Base-by-base conservation (phyloP, 345 rosid genomes). In the Mallotus nudiflorus region DNA sequence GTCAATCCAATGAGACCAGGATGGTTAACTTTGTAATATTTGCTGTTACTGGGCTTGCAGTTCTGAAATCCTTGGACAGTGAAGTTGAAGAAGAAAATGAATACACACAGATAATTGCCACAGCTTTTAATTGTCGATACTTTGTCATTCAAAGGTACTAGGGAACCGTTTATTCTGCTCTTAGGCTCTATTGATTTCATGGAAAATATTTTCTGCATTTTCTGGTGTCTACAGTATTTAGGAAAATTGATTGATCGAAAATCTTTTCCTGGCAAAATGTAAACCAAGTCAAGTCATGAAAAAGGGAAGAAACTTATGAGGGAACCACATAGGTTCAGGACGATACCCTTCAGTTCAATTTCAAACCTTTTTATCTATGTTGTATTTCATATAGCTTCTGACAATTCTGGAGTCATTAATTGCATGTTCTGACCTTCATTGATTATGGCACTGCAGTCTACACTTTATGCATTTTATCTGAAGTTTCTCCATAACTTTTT, bases 111-210 rank as follows among this genome's bases (percentile, higher is more conserved):
- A 80, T 74, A 82, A 69, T 89, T 57, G 67, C 80, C 0, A 14
- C 68, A 27, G 67, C 77, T n/a, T 45, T 93, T 81, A 83, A 77
- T 65, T 80, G 70, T 67, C 91, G 91, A 16, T 82, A 78, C 72
- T n/a, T 70, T 89, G 53, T 89, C 92, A 20, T 91, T 91, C 78
- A 86, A 80, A 84, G 98, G 98, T 87, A 77, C 53, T 3, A 15
- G 33, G 16, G 13, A 67, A 35, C 18, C 61, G 55, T 12, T 33
- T 29, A 16, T 72, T 52, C 50, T 52, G 27, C 42, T 39, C 52
- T 27, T 18, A 20, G 64, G 27, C 27, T 35, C 7, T 33, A 42
- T 18, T 6, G 8, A 13, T 57, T 57, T 4, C 42, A 13, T 9
- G 11, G 46, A 42, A 42, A 42, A 8, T 12, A 42, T 42, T 42